A percentile compares a stretch with the other conserved stretches of the same genome.
These are phyloP conservation scores for Pichia ethanolica DNA, from an alignment of 805 yeast genomes.

Conservation along the genomic window DNA sequence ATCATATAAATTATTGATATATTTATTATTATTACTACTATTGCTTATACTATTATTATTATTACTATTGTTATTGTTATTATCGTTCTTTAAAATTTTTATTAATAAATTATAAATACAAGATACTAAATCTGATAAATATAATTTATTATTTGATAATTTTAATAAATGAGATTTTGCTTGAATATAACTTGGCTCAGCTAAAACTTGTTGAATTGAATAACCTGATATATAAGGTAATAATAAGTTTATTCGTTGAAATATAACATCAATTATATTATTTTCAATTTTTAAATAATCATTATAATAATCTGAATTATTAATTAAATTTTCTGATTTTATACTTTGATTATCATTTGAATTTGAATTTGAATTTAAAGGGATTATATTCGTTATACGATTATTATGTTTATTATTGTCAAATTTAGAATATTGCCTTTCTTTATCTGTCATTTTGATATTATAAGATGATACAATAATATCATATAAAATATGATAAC, in stretches of 20 bases:
- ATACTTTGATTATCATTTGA: no score
- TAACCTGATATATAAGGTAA: constrained; percentile 33
- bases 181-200: constrained; percentile 29
- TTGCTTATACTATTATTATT: no score
- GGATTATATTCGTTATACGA: no score
- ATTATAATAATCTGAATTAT: background rate
- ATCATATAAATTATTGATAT: constrained; percentile 4
- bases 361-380: no score
- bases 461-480: no score
- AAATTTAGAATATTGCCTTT: no score
- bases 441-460: no score
- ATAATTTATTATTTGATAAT: constrained; percentile 20
- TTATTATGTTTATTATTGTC: no score
- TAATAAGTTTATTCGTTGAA: constrained; percentile 25
- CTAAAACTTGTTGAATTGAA: constrained; percentile 30
- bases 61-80: background rate
- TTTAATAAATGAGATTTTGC: constrained; percentile 28
- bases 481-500: no score
- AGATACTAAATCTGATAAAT: constrained; percentile 26
- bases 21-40: no score
- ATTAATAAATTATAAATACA: constrained; percentile 8
- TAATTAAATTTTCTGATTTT: background rate
- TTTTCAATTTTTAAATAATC: constrained; percentile 4
- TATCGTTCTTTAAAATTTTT: constrained; percentile 1
- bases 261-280: constrained; percentile 27